A percentile compares a stretch with the other conserved stretches of the same genome.
Conservation (phyloP, 2,329 filamentous ascomycete genomes). For the Ilyonectria robusta region DNA sequence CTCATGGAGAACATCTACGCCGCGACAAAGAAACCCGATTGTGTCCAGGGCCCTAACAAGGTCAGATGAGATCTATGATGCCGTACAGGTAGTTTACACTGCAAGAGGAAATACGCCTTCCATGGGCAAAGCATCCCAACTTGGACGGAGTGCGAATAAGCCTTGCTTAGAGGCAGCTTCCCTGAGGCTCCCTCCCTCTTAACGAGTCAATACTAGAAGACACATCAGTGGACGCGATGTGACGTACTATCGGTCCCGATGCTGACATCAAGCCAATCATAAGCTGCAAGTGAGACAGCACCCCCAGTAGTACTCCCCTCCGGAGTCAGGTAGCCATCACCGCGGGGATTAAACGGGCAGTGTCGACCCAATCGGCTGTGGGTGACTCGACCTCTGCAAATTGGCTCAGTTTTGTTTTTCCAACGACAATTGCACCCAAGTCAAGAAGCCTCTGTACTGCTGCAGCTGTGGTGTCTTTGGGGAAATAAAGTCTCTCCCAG, state of each 20-base stretch:
- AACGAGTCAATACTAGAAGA: neutral
- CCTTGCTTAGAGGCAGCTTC: neutral
- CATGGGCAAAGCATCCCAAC: neutral
- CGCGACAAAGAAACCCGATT: neutral
- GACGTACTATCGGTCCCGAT: conserved; percentile 35
- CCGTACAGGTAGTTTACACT: neutral
- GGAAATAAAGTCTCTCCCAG: conserved; percentile 66
- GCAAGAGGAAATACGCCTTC: conserved; percentile 1
- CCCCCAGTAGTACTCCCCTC: conserved; percentile 47
- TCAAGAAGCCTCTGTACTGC: conserved; percentile 69
- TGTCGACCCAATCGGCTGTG: conserved; percentile 60
- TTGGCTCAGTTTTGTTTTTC: conserved; percentile 60
- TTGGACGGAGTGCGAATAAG: neutral
- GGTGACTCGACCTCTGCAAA: conserved; percentile 58
- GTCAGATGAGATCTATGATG: neutral
- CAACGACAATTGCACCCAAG: conserved; percentile 65
- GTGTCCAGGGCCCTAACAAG: neutral
- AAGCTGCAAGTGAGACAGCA: conserved; percentile 47
- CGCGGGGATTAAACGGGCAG: conserved; percentile 48
- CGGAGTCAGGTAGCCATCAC: conserved; percentile 47
- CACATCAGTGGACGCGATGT: too few species aligned
- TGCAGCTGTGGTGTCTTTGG: conserved; percentile 61
- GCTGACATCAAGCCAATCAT: conserved; percentile 48
- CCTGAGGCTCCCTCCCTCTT: neutral
- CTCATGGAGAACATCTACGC: neutral